phyloP scores from a whole-genome alignment of 129 eudicot species.

The Flaveria bidentis region DNA sequence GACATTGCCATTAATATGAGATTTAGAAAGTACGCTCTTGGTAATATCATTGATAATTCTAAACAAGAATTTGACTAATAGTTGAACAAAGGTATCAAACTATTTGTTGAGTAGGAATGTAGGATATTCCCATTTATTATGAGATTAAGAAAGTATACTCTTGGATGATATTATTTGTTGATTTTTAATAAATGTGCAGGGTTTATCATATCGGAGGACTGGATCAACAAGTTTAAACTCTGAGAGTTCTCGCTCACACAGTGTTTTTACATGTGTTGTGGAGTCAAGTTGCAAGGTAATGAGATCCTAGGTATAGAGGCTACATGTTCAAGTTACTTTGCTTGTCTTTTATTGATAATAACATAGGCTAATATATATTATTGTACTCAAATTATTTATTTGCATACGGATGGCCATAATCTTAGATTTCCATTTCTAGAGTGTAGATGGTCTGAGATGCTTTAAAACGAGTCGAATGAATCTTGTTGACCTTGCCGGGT shows the following conservation, averaged over 20 bases:
- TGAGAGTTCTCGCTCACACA: slow-evolving; percentile 97
- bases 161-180: neutral
- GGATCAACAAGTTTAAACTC: slow-evolving; percentile 83
- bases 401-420: neutral
- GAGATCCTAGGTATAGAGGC: slow-evolving; percentile 5
- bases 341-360: neutral
- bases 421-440: slow-evolving; percentile 33
- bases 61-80: neutral
- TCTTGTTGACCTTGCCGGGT: slow-evolving; percentile 98
- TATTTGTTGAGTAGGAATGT: neutral
- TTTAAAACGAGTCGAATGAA: slow-evolving; percentile 86
- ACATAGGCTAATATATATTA: neutral
- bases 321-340: neutral
- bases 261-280: slow-evolving; percentile 96
- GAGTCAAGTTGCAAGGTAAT: slow-evolving; percentile 96
- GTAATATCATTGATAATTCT: neutral
- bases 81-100: slow-evolving; percentile 1
- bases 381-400: neutral
- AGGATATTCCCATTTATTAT: neutral
- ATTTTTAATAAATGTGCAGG: slow-evolving; percentile 45
- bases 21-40: slow-evolving; percentile 5
- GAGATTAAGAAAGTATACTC: slow-evolving; percentile 12
- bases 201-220: slow-evolving; percentile 79
- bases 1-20: neutral
- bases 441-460: slow-evolving; percentile 80